These are phyloP conservation scores for Chytridium lagenaria DNA, from an alignment of 371 early-diverging fungal genomes.

Conservation along the genomic window DNA sequence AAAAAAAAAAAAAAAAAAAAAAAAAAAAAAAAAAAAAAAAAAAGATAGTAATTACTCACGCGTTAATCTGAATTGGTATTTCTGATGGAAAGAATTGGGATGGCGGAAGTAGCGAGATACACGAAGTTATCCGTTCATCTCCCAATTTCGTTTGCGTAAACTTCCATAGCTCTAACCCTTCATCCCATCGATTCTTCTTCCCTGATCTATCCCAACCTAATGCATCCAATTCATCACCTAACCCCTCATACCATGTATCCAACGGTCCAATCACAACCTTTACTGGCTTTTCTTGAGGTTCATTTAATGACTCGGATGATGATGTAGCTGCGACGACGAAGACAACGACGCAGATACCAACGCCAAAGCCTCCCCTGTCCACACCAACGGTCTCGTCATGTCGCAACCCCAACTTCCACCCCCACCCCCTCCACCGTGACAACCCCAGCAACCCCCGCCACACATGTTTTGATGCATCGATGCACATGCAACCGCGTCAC, in stretches of 20 bases:
- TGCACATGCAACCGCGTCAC: neutral
- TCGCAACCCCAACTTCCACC: too few relatives aligned
- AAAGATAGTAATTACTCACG: neutral
- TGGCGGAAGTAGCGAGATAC: slow-evolving; percentile 4
- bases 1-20: neutral
- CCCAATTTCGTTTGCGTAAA: neutral
- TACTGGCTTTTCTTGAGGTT: too few relatives aligned
- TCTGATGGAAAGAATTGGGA: neutral
- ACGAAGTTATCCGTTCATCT: neutral
- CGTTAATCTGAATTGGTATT: neutral
- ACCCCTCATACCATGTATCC: neutral
- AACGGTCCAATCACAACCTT: neutral
- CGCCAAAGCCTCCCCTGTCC: neutral
- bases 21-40: neutral
- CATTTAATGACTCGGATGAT: too few relatives aligned
- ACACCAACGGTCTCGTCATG: neutral
- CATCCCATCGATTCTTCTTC: neutral
- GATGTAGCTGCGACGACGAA: too few relatives aligned
- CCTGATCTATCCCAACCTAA: slow-evolving; percentile 1
- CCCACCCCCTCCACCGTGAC: too few relatives aligned
- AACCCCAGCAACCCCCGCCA: too few relatives aligned
- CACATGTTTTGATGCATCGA: too few relatives aligned
- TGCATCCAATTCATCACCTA: neutral
- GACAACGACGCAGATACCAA: too few relatives aligned
- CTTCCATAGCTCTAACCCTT: neutral